Evolutionary conservation across 306 rosid genomes (phyloP), one percentile per base, ranked within the genome.

Genomic region (Quillaja saponaria): DNA sequence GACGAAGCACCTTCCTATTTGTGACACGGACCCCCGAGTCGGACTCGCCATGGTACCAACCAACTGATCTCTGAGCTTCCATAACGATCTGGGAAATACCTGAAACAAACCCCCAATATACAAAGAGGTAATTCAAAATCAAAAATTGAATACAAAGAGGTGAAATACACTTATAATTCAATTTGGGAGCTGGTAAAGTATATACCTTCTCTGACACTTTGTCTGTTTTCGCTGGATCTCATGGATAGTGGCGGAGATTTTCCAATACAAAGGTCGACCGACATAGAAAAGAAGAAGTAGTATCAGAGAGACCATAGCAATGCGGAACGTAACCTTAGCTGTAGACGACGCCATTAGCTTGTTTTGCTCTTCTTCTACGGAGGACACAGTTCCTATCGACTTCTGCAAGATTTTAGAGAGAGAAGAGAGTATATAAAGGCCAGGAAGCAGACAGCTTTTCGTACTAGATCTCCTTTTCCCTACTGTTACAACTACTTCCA

Each of bases 211-310:
- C 81, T 74, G 57, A 89, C 85, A 47, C 91, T 84, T 78, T 84
- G 96, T 68, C 75, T 87, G 80, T 90, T 90, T 57, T 80, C 47
- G 61, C 91, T 87, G 64, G 64, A 90, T 84, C 33, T 90, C 97
- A 67, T 84, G 90, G 47, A 87, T 55, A 55, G 97, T 84, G 41
- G 95, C 95, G 13, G 95, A 82, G 72, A 90, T 66, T 66, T 90
- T 90, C 95, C 97, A 90, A 68, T 90, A 90, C 54, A 90, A 74
- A 46, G 95, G 95, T 38, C 95, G 97, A 64, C 87, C 92, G 14
- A 77, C 67, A 73, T 84, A 90, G 85, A 86, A 90, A 72, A 84
- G 61, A 49, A 82, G 6, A 7, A 90, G 64, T 14, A 90, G 10
- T 14, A 81, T 9, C 1, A 82, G 51, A 35, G 67, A 62, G 14